A percentile compares a stretch with the other conserved stretches of the same genome.
Evolutionary conservation across 306 rosid species (phyloP).

Genomic region (Amphicarpaea edgeworthii): DNA sequence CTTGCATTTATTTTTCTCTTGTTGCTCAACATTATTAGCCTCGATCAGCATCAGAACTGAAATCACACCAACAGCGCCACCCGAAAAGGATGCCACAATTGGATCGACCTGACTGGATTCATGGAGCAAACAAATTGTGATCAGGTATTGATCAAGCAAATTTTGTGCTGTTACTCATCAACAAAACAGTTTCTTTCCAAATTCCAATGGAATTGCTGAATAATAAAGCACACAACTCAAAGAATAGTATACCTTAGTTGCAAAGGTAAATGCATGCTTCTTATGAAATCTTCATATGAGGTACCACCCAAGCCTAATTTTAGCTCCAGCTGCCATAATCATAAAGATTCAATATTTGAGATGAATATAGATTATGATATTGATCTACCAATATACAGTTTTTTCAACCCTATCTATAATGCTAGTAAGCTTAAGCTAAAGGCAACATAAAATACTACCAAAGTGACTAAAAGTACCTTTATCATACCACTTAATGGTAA

Average conservation of each 20-base stretch:
- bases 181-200: slow-evolving; percentile 20
- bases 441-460: slow-evolving; percentile 12
- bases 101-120: slow-evolving; percentile 93
- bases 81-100: slow-evolving; percentile 95
- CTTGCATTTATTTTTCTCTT: slow-evolving; percentile 93
- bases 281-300: slow-evolving; percentile 94
- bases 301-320: slow-evolving; percentile 93
- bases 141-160: slow-evolving; percentile 38
- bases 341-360: slow-evolving; percentile 34
- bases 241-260: slow-evolving; percentile 74
- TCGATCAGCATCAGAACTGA: slow-evolving; percentile 94
- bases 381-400: slow-evolving; percentile 24
- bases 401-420: slow-evolving; percentile 9
- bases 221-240: background rate
- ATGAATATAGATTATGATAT: slow-evolving; percentile 18
- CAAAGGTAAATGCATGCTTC: slow-evolving; percentile 85
- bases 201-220: slow-evolving; percentile 20
- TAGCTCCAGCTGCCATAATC: slow-evolving; percentile 79
- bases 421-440: slow-evolving; percentile 12
- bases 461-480: slow-evolving; percentile 18
- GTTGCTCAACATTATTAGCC: slow-evolving; percentile 91
- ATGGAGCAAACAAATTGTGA: slow-evolving; percentile 44
- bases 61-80: slow-evolving; percentile 96
- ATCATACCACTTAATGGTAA: background rate
- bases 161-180: slow-evolving; percentile 17